phyloP scores from a whole-genome alignment of 495 filamentous ascomycete species.

The Neurospora sp. region DNA sequence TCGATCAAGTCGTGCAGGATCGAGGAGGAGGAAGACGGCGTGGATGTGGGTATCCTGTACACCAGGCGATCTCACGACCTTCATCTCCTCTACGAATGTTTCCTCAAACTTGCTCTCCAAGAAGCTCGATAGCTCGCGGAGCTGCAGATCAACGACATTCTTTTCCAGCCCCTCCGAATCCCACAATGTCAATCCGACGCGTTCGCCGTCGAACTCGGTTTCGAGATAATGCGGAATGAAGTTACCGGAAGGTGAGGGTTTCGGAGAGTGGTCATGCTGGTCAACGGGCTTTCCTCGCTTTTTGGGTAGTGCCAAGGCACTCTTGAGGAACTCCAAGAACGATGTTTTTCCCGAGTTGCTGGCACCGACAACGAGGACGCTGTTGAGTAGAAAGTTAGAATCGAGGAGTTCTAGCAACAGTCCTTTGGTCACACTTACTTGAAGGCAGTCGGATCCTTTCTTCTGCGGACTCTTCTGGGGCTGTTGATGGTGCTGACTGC shows the following conservation, averaged over 20 bases:
- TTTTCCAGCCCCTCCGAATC: constrained; percentile 91
- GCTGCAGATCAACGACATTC: constrained; percentile 85
- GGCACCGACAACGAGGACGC: constrained; percentile 83
- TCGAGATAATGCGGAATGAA: constrained; percentile 86
- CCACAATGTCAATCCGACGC: constrained; percentile 90
- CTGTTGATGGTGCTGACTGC: constrained; percentile 88
- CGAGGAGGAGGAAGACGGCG: constrained; percentile 85
- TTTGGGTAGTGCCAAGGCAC: constrained; percentile 70
- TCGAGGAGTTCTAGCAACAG: not conserved
- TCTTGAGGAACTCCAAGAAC: constrained; percentile 91
- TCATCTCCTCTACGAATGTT: constrained; percentile 95
- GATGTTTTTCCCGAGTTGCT: constrained; percentile 89
- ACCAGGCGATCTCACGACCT: constrained; percentile 85
- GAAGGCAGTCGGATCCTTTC: constrained; percentile 95
- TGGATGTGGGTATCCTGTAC: constrained; percentile 96
- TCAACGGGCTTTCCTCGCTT: constrained; percentile 49
- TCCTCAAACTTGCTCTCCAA: constrained; percentile 98
- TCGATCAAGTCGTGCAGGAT: constrained; percentile 75
- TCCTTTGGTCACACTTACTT: constrained; percentile 56
- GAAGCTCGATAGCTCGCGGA: constrained; percentile 84
- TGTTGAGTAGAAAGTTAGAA: constrained; percentile 24
- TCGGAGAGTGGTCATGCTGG: constrained; percentile 44
- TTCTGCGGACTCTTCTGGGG: constrained; percentile 79
- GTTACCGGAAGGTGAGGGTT: constrained; percentile 39
- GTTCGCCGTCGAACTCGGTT: constrained; percentile 87